Evolutionary conservation across 495 filamentous ascomycete genomes (phyloP), one percentile per base, ranked within the genome.

Genomic region (Annulohypoxylon maeteangense): DNA sequence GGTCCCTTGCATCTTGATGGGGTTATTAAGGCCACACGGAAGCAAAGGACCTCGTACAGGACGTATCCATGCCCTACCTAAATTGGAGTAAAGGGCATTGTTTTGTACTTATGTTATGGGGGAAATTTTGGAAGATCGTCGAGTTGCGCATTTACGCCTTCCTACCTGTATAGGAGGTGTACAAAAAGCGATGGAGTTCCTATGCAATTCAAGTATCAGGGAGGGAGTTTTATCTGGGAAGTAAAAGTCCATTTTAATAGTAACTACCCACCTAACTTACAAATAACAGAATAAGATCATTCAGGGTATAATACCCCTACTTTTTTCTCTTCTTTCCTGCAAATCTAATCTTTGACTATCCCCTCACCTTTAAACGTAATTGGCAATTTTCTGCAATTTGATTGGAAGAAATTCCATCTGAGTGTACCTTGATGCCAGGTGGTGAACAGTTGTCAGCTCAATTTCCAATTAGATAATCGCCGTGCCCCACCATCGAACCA

Each of bases 401-500:
- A 50, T 25, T 50, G 22, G 45, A 23, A 1, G 22, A 12, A 47
- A 42, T n/a, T n/a, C n/a, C n/a, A n/a, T n/a, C n/a, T n/a, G n/a
- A n/a, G n/a, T n/a, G n/a, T n/a, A n/a, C n/a, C n/a, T 12, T 42
- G n/a, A 20, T 7, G 23, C 10, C 47, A 25, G 20, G 0, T 48
- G 45, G 45, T 7, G 12, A 7, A 18, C 44, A 48, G 44, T 20
- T 48, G 44, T 10, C 3, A 25, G 11, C 2, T 29, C 47, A 29
- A 29, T 1, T 1, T 3, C 23, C 0, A n/a, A 56, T 57, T 57
- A 57, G 18, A 29, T 57, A 57, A 57, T 25, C 54, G 27, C 50
- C n/a, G 53, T 67, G 32, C 68, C 71, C 71, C 71, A 71, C 71
- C 72, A 71, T 1, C n/a, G 20, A 16, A 10, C 31, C 12, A 16